Conservation (phyloP, 345 rosid genomes). For the Aquilaria malaccensis region DNA sequence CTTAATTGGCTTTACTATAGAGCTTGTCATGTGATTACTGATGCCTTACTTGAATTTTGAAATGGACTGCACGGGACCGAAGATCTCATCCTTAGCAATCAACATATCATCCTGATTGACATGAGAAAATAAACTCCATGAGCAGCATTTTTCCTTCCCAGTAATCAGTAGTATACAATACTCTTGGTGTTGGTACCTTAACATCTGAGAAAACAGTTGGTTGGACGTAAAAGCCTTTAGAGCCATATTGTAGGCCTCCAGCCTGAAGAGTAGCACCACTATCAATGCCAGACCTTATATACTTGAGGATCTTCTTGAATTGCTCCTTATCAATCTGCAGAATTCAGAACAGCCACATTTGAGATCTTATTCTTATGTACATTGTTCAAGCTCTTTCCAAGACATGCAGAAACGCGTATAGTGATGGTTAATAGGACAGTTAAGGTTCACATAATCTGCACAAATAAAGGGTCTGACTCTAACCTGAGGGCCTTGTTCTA, state of each 20-base stretch:
- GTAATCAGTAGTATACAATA: background rate
- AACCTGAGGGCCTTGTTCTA: constrained; percentile 83
- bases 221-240: constrained; percentile 50
- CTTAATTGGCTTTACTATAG: too few relatives aligned
- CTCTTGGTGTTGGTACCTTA: constrained; percentile 20
- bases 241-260: constrained; percentile 55
- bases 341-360: background rate
- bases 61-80: constrained; percentile 72
- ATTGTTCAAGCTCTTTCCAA: too few relatives aligned
- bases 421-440: too few relatives aligned
- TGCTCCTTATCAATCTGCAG: constrained; percentile 51
- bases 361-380: too few relatives aligned
- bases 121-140: background rate
- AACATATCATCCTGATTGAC: constrained; percentile 49
- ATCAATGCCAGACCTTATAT: constrained; percentile 49
- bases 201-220: constrained; percentile 77
- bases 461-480: background rate
- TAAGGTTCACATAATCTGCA: background rate
- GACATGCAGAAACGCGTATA: too few relatives aligned
- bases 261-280: constrained; percentile 67
- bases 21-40: background rate
- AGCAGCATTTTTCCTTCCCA: background rate
- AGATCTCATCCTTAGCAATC: constrained; percentile 68
- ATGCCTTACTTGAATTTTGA: constrained; percentile 58
- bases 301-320: constrained; percentile 46